Base-by-base conservation (phyloP, 2,329 filamentous ascomycete species). In the Mycosphaerella sp. region DNA sequence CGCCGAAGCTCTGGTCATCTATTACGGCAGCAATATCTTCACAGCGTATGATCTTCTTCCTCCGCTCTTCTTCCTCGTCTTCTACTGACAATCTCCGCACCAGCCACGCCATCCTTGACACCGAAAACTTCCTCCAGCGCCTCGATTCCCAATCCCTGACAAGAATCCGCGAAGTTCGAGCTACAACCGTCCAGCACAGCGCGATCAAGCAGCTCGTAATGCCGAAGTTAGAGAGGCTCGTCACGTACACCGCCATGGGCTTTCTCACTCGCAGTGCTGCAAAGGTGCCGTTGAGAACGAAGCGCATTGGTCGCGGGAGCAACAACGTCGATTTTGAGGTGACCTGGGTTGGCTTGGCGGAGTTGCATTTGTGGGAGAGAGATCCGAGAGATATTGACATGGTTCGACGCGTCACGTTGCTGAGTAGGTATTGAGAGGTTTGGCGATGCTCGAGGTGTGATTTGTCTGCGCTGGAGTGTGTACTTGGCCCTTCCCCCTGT, bases 301-400 rank as follows among this genome's bases (percentile, higher is more conserved):
- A 49, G 16, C 45, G 45, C 13, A 35, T 42, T 13, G 45, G 45
- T 9, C 32, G 25, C 4, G 45, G 45, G n/a, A 37, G 45, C 6
- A 35, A 17, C 2, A 14, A 49, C 27, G 27, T 28, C 17, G 18
- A 49, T 7, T 49, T 49, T 41, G 39, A 49, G 18, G 28, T 49
- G 3, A 36, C 21, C 8, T 49, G 45, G 45, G 45, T 49, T 8
- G 36, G 45, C 28, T 35, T 49, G 17, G 39, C 39, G n/a, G 39
- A 42, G 16, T 30, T 49, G 13, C 28, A 39, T 16, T 17, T 41
- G 10, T 49, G 45, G 45, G 45, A 49, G 39, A 27, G 45, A 9
- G 45, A 49, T 36, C 45, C 45, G 45, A 41, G 39, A 37, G 45
- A 49, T n/a, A 49, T 49, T 14, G 45, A 49, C 16, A 49, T 49